phyloP scores from a whole-genome alignment of 768 basidiomycete genomes.

The Termitomyces sp. region DNA sequence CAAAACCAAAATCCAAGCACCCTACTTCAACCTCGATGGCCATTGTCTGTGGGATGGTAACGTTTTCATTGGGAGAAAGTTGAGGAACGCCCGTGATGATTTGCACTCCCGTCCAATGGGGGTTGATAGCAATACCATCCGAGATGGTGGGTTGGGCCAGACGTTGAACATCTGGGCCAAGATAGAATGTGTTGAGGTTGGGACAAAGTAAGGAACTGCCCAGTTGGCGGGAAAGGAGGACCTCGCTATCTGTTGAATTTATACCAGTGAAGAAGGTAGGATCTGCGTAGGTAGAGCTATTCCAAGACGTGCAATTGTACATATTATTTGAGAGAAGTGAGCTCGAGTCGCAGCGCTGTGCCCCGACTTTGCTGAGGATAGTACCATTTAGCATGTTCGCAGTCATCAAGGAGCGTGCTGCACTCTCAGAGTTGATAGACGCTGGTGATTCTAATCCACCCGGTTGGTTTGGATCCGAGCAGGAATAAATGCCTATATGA shows the following conservation, averaged over 20 bases:
- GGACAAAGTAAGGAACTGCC: not conserved
- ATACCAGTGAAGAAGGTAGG: conserved; percentile 9
- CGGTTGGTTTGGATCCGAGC: conserved; percentile 9
- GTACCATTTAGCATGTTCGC: conserved; percentile 12
- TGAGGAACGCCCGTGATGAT: conserved; percentile 18
- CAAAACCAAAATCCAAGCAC: conserved; percentile 8
- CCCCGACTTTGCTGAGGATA: conserved; percentile 3
- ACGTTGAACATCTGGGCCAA: conserved; percentile 12
- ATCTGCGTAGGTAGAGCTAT: conserved; percentile 21
- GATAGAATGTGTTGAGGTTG: conserved; percentile 14
- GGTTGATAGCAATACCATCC: conserved; percentile 14
- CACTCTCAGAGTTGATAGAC: conserved; percentile 9
- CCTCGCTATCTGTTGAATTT: conserved; percentile 21
- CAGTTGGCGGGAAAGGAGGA: conserved; percentile 19
- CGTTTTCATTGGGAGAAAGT: conserved; percentile 5
- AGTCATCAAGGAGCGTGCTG: conserved; percentile 9
- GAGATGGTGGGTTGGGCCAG: conserved; percentile 7
- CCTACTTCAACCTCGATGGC: conserved; percentile 18
- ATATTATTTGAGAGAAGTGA: not conserved
- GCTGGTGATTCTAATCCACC: conserved; percentile 17
- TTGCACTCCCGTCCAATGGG: conserved; percentile 13
- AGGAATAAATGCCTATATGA: conserved; percentile 11
- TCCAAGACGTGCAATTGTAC: conserved; percentile 17
- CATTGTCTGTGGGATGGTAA: conserved; percentile 15
- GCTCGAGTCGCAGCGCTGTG: conserved; percentile 10